These are phyloP conservation scores for Astraeus odoratus DNA, from an alignment of 768 basidiomycete genomes.

Conservation along the genomic window DNA sequence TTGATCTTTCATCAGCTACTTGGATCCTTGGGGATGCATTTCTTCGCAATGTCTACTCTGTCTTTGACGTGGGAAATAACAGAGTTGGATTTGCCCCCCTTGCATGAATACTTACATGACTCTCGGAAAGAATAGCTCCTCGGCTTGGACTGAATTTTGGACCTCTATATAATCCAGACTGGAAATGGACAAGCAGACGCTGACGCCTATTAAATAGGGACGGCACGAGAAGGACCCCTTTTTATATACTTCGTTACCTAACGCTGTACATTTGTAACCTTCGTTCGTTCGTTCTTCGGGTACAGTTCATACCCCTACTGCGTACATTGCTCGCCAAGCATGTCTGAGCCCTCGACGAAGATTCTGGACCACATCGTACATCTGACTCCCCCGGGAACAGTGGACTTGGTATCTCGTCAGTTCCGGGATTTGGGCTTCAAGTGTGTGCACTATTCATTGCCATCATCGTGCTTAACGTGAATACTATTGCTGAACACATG, in stretches of 20 bases:
- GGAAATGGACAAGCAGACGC: neutral
- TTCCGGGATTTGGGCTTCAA: constrained; percentile 61
- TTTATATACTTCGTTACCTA: too few species aligned
- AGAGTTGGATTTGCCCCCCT: constrained; percentile 37
- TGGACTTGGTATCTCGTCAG: constrained; percentile 41
- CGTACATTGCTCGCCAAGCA: too few species aligned
- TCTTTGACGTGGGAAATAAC: constrained; percentile 34
- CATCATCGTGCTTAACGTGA: neutral
- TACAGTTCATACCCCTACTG: too few species aligned
- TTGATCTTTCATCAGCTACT: constrained; percentile 10
- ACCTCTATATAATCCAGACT: neutral
- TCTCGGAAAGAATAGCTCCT: neutral
- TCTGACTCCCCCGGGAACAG: constrained; percentile 56
- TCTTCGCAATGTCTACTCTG: constrained; percentile 40
- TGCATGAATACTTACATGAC: constrained; percentile 8
- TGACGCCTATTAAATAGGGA: too few species aligned
- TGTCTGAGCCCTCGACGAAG: constrained; percentile 30
- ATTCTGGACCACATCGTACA: constrained; percentile 66
- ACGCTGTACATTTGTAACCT: too few species aligned
- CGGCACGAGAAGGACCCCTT: too few species aligned
- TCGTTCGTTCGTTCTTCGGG: neutral
- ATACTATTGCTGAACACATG: neutral
- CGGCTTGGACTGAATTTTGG: neutral
- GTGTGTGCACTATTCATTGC: constrained; percentile 29
- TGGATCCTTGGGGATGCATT: constrained; percentile 36